Evolutionary conservation across 2,329 filamentous ascomycete genomes (phyloP).

Genomic region (Colletotrichum limetticola): DNA sequence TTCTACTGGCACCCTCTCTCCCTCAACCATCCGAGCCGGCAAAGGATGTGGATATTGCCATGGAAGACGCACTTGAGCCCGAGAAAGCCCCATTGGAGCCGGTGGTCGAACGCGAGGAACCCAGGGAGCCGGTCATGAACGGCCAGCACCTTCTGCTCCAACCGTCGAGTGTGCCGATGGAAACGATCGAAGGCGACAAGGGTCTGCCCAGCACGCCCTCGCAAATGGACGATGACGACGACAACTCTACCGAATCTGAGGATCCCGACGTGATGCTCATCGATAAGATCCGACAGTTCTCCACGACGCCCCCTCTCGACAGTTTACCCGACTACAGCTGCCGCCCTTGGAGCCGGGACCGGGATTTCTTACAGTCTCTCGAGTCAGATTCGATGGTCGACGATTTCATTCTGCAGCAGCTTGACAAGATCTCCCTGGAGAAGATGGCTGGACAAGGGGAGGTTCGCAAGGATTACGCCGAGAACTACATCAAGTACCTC

Average conservation of each 20-base stretch:
- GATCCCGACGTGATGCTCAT: slow-evolving; percentile 62
- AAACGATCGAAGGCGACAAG: slow-evolving; percentile 40
- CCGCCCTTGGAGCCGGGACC: slow-evolving; percentile 60
- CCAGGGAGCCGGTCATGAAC: slow-evolving; percentile 12
- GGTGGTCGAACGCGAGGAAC: background rate
- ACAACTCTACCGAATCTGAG: slow-evolving; percentile 65
- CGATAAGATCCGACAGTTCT: slow-evolving; percentile 60
- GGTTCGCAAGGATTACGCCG: slow-evolving; percentile 54
- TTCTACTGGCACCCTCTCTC: slow-evolving; percentile 14
- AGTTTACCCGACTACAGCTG: slow-evolving; percentile 60
- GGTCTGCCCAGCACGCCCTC: slow-evolving; percentile 57
- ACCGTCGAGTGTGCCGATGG: slow-evolving; percentile 29
- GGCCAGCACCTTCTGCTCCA: slow-evolving; percentile 19
- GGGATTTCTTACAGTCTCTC: slow-evolving; percentile 54
- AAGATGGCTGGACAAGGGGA: slow-evolving; percentile 51
- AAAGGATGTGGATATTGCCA: slow-evolving; percentile 35
- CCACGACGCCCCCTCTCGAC: slow-evolving; percentile 65
- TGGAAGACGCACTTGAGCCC: slow-evolving; percentile 36
- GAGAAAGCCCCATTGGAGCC: slow-evolving; percentile 40
- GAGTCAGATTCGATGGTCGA: slow-evolving; percentile 53
- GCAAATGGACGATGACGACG: slow-evolving; percentile 57
- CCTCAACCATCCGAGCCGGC: background rate
- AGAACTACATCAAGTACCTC: slow-evolving; percentile 63
- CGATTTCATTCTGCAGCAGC: slow-evolving; percentile 57
- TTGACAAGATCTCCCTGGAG: slow-evolving; percentile 53